Evolutionary conservation across 768 basidiomycete species (phyloP).

Genomic region (Leucocoprinus birnbaumii): DNA sequence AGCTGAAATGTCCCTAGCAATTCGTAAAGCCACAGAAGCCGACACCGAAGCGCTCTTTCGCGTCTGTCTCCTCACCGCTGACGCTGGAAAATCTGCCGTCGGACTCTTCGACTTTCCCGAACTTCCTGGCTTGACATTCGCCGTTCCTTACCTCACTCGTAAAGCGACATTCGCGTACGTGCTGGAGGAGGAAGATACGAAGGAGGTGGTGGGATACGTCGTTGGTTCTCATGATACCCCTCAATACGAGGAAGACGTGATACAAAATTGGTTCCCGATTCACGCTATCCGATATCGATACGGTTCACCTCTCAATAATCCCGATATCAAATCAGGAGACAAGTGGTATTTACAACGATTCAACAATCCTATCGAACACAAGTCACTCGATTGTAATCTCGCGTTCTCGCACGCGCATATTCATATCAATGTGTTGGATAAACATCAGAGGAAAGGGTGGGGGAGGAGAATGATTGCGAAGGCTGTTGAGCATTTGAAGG

Average conservation of each 20-base stretch:
- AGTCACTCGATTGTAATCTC: slow-evolving; percentile 50
- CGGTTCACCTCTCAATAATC: slow-evolving; percentile 8
- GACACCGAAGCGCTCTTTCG: slow-evolving; percentile 59
- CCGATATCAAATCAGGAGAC: slow-evolving; percentile 39
- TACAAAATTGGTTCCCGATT: slow-evolving; percentile 63
- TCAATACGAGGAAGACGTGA: slow-evolving; percentile 53
- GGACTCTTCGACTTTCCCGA: slow-evolving; percentile 56
- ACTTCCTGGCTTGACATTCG: slow-evolving; percentile 70
- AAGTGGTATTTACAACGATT: slow-evolving; percentile 34
- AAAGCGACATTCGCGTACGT: slow-evolving; percentile 75
- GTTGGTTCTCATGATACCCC: slow-evolving; percentile 68
- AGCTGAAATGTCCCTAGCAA: slow-evolving; percentile 36
- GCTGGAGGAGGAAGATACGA: slow-evolving; percentile 47
- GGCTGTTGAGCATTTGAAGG: slow-evolving; percentile 53
- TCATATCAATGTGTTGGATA: slow-evolving; percentile 70
- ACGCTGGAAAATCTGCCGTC: slow-evolving; percentile 68
- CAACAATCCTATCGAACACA: slow-evolving; percentile 28
- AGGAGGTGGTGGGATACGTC: slow-evolving; percentile 67
- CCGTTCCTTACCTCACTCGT: slow-evolving; percentile 71
- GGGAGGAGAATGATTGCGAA: slow-evolving; percentile 59
- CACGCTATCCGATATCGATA: slow-evolving; percentile 53
- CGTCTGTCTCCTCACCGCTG: slow-evolving; percentile 74
- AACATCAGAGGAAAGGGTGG: slow-evolving; percentile 68
- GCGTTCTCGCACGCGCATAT: slow-evolving; percentile 71
- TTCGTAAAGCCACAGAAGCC: slow-evolving; percentile 47